Evolutionary conservation across 1,139 yeast genomes (phyloP), one percentile per base, ranked within the genome.

Genomic region (Hansenula sp.): DNA sequence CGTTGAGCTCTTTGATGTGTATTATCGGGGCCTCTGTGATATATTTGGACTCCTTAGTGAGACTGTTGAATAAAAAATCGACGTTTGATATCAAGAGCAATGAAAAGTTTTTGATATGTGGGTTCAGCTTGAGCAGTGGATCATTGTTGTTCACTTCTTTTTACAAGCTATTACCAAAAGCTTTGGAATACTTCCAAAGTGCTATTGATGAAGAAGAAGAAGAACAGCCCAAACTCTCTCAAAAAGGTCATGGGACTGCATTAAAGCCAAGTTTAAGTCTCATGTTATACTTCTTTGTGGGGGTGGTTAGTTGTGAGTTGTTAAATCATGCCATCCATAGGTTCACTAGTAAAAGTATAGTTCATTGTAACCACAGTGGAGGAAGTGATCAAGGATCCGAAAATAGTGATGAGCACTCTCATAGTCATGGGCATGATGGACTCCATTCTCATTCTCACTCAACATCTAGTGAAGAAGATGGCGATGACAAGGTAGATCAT

Each of bases 321-420:
- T 67, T 91, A 50, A 90, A 90, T 60, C 63, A 71, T 24, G 38
- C 83, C 0, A 78, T 91, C 15, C 96, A 91, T 61, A 63, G 79
- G 36, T 62, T 83, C 44, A 88, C 97, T 2, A 79, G 93, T 46
- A 88, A 87, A 57, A 83, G 94, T 28, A 77, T 91, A 27, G 88
- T 91, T 0, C 96, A 90, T 59, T 90, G 97, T 62, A 83, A 79
- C 16, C 96, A 90, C 55, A 75, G 66, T 15, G 68, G 56, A 24
- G 38, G 24, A 9, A 18, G 34, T n/a, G 61, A 59, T 17, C 72
- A 55, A 15, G 65, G 49, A 18, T 53, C 42, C 11, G 50, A 41
- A 3, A 50, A 42, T 2, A 45, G 44, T 8, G 40, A 46, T 33
- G 48, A 44, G 18, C 55, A 50, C 27, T 35, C 44, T 17, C 57